These are phyloP conservation scores for Lachnellula hyalina DNA, from an alignment of 2,329 filamentous ascomycete genomes.

Conservation along the genomic window DNA sequence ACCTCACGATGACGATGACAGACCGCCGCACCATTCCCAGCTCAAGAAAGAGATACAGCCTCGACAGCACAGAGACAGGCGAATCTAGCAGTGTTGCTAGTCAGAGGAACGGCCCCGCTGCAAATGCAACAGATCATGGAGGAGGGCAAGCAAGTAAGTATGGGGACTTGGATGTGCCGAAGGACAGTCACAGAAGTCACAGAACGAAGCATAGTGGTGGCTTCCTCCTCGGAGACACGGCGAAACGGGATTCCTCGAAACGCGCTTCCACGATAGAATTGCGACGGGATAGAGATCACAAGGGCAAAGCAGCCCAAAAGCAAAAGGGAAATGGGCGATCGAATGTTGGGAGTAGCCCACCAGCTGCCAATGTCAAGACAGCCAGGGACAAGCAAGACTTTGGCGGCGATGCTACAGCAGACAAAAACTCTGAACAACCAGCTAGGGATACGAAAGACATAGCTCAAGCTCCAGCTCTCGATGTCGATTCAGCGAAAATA, in stretches of 20 bases:
- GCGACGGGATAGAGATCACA: constrained; percentile 19
- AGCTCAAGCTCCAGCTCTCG: constrained; percentile 36
- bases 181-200: constrained; percentile 24
- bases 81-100: constrained; percentile 40
- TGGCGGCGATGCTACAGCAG: constrained; percentile 2
- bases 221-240: constrained; percentile 26
- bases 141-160: neutral
- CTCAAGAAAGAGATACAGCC: constrained; percentile 28
- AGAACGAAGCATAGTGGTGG: constrained; percentile 26
- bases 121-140: constrained; percentile 4
- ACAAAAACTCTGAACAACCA: constrained; percentile 1
- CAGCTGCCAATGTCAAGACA: constrained; percentile 22
- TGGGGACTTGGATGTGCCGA: constrained; percentile 6
- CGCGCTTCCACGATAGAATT: neutral
- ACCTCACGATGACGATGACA: constrained; percentile 21
- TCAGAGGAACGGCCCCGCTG: constrained; percentile 21
- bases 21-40: constrained; percentile 21
- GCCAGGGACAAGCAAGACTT: constrained; percentile 3
- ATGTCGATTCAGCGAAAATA: constrained; percentile 80
- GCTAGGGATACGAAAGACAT: constrained; percentile 2
- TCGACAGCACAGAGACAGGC: constrained; percentile 39
- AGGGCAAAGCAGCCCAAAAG: constrained; percentile 21
- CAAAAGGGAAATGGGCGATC: constrained; percentile 20
- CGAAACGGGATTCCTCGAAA: neutral
- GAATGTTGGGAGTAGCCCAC: constrained; percentile 25